These are phyloP conservation scores for Oryza australiensis DNA, from an alignment of 176 grass and related monocot species.

Conservation along the genomic window DNA sequence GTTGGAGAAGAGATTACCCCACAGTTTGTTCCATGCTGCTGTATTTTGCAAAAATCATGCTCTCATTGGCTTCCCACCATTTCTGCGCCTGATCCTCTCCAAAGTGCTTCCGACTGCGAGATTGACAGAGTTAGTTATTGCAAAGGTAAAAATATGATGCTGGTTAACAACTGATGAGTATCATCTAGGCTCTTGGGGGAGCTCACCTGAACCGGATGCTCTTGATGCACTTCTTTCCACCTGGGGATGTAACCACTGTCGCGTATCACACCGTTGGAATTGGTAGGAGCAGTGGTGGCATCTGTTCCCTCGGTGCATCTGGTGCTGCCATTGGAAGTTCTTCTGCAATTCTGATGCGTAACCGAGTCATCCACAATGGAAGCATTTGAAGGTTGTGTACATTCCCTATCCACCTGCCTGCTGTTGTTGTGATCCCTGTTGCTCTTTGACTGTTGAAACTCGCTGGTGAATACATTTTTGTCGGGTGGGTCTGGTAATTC, in stretches of 20 bases:
- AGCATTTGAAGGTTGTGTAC: neutral
- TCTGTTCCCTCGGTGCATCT: slow-evolving; percentile 25
- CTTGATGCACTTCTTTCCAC: slow-evolving; percentile 78
- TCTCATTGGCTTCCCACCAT: slow-evolving; percentile 88
- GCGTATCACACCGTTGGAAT: slow-evolving; percentile 50
- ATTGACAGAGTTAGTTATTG: slow-evolving; percentile 11
- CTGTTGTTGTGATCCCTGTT: slow-evolving; percentile 15
- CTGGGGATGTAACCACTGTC: slow-evolving; percentile 59
- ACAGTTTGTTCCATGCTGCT: slow-evolving; percentile 38
- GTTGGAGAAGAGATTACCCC: neutral
- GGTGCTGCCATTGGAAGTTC: slow-evolving; percentile 26
- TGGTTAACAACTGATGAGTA: neutral
- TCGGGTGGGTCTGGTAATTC: slow-evolving; percentile 37
- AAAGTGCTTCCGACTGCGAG: slow-evolving; percentile 79
- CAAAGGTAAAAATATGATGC: neutral
- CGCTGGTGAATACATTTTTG: slow-evolving; percentile 19
- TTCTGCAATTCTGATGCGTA: slow-evolving; percentile 29
- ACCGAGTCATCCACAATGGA: neutral
- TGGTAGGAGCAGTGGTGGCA: slow-evolving; percentile 27
- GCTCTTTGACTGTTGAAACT: slow-evolving; percentile 22
- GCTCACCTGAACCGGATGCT: slow-evolving; percentile 82
- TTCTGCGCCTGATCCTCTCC: slow-evolving; percentile 69
- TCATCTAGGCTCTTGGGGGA: neutral
- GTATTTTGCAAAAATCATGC: slow-evolving; percentile 62
- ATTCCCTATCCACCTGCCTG: slow-evolving; percentile 17